These are phyloP conservation scores for Lolium perenne DNA, from an alignment of 176 grass and related monocot species.

Conservation along the genomic window DNA sequence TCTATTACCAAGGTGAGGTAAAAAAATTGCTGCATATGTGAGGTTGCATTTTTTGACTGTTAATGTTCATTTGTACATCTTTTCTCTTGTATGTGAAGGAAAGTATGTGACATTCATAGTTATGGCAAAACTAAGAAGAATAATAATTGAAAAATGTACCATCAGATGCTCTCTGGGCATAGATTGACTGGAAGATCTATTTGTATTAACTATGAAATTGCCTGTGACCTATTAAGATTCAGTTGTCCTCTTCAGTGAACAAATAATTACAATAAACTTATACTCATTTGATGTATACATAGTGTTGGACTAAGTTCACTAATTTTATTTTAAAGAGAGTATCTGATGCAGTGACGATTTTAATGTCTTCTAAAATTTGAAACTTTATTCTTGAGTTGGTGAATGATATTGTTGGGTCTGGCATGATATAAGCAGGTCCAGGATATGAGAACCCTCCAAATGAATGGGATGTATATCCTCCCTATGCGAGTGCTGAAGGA, in stretches of 20 bases:
- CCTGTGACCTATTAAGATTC: not conserved
- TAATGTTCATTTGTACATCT: conserved; percentile 22
- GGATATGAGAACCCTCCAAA: conserved; percentile 68
- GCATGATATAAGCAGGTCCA: conserved; percentile 43
- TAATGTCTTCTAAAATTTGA: conserved; percentile 21
- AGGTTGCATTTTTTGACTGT: not conserved
- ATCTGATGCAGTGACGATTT: conserved; percentile 10
- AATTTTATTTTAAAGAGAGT: conserved; percentile 26
- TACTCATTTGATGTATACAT: conserved; percentile 28
- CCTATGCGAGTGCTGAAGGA: conserved; percentile 66
- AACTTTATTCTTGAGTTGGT: conserved; percentile 34
- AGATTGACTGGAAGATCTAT: not conserved
- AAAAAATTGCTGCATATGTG: conserved; percentile 3
- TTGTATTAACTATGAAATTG: conserved; percentile 29
- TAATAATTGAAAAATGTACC: not conserved
- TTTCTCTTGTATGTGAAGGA: not conserved
- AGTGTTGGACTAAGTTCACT: not conserved
- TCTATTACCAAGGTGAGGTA: conserved; percentile 72
- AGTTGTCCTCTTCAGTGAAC: not conserved
- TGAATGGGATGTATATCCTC: conserved; percentile 81
- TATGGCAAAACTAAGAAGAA: not conserved
- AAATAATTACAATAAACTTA: conserved; percentile 15
- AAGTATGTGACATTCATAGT: not conserved
- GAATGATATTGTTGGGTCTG: conserved; percentile 36
- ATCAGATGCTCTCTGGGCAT: not conserved